Evolutionary conservation across 306 rosid genomes (phyloP), one percentile per base, ranked within the genome.

Genomic region (Quercus gilva): DNA sequence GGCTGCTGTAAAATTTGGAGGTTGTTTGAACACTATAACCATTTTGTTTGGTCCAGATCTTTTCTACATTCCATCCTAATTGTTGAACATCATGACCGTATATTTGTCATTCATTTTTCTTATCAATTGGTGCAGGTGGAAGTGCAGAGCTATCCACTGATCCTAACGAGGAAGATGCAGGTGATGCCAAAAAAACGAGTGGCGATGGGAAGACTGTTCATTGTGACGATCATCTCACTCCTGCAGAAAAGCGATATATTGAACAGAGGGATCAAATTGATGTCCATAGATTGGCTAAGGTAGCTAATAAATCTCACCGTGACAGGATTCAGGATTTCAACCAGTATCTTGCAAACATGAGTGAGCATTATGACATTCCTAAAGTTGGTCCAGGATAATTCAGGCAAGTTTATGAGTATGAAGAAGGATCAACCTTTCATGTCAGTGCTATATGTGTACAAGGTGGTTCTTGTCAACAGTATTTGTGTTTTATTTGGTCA

Each of bases 301-400:
- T 86, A 6, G 51, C 99, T 6, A 88, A 94, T 56, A 94, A 94
- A 75, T 94, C 99, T 71, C 99, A 94, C 83, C 99, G 97, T 25
- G 99, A 94, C 76, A 88, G 99, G 80, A 94, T 94, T 84, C 97
- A 94, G 76, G 99, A 92, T 84, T 94, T 94, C 90, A 94, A 94
- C 75, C 97, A 94, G 78, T 94, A 92, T 86, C 93, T 94, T 7
- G 99, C 99, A 21, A 94, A 94, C 88, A 92, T 94, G 97, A 94
- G 99, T 29, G 99, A 94, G 97, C 99, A 94, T 80, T 94, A 94
- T 84, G 99, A 94, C 86, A 94, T 94, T 80, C 99, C 99, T 71
- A 94, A 94, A 82, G 99, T 94, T 78, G 99, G 97, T 21, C 99
- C 99, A 26, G 99, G 99, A 55, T 94, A 67, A 92, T 71, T 74